A percentile compares a stretch with the other conserved stretches of the same genome.
Evolutionary conservation across 2,329 filamentous ascomycete species (phyloP).

Genomic region (Epichloe sylvatica): DNA sequence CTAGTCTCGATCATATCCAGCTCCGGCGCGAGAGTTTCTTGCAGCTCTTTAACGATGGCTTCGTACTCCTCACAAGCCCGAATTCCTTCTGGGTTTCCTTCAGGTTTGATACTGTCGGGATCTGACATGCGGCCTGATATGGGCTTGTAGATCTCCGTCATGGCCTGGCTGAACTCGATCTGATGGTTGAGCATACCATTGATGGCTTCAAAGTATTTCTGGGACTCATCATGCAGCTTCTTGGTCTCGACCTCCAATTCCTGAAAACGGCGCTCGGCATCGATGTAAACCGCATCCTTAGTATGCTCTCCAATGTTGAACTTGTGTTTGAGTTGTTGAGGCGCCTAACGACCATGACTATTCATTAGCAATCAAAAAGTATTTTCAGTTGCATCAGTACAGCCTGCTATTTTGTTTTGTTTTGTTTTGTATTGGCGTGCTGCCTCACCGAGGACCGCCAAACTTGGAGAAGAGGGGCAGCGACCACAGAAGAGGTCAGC

Average conservation of each 20-base stretch:
- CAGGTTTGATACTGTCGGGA: constrained; percentile 64
- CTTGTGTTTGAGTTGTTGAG: constrained; percentile 77
- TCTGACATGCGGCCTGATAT: constrained; percentile 94
- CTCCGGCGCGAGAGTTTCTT: constrained; percentile 77
- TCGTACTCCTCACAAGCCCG: constrained; percentile 95
- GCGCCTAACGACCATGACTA: constrained; percentile 41
- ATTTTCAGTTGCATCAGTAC: neutral
- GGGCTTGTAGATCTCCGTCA: constrained; percentile 93
- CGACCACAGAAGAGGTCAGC: constrained; percentile 4
- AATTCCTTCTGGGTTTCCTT: constrained; percentile 88
- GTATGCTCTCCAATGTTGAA: constrained; percentile 95
- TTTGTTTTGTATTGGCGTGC: neutral
- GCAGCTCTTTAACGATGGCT: constrained; percentile 73
- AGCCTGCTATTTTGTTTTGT: neutral
- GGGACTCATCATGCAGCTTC: constrained; percentile 89
- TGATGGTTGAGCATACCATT: constrained; percentile 96
- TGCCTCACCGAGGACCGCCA: neutral
- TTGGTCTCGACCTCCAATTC: constrained; percentile 95
- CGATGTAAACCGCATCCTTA: constrained; percentile 87
- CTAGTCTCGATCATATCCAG: constrained; percentile 93
- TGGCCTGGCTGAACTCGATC: constrained; percentile 94
- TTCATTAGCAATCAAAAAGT: neutral
- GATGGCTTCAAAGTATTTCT: constrained; percentile 95
- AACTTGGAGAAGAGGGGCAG: constrained; percentile 17
- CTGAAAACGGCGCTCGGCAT: constrained; percentile 84